phyloP scores from a whole-genome alignment of 768 basidiomycete species.

The Cystobasidium onofrii region DNA sequence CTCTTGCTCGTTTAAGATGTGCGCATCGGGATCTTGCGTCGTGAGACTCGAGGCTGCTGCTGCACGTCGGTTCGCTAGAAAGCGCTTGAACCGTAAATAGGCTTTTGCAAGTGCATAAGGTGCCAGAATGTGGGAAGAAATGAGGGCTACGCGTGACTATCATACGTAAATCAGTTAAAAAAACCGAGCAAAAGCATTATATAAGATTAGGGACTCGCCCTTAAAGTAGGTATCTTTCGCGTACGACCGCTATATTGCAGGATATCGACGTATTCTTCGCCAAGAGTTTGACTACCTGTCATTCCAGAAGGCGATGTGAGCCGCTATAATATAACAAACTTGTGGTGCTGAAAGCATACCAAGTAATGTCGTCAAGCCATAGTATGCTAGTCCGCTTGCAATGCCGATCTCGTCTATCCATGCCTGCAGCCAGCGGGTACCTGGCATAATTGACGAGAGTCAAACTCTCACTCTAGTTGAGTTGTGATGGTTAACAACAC shows the following conservation, averaged over 20 bases:
- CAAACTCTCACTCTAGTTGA: no score
- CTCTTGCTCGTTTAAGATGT: constrained; percentile 1
- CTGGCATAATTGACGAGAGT: constrained; percentile 19
- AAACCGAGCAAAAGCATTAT: not conserved
- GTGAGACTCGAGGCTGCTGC: constrained; percentile 21
- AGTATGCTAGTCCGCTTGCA: constrained; percentile 39
- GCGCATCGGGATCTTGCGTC: not conserved
- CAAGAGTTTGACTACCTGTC: constrained; percentile 42
- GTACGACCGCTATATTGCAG: constrained; percentile 36
- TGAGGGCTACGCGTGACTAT: constrained; percentile 37
- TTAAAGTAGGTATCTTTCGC: constrained; percentile 31
- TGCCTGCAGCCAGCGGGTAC: constrained; percentile 39
- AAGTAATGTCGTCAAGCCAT: constrained; percentile 40
- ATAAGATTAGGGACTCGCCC: constrained; percentile 5
- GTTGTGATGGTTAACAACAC: no score
- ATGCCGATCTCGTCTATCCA: constrained; percentile 38
- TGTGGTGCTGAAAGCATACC: constrained; percentile 28
- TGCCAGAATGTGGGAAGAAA: constrained; percentile 37
- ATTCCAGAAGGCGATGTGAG: not conserved
- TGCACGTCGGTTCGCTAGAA: not conserved
- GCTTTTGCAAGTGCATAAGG: constrained; percentile 37
- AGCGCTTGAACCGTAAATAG: constrained; percentile 10
- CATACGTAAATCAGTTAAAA: not conserved
- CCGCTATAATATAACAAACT: not conserved
- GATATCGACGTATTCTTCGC: constrained; percentile 43